Evolutionary conservation across 2,329 filamentous ascomycete species (phyloP).

Genomic region (Talaromyces verruculosus): DNA sequence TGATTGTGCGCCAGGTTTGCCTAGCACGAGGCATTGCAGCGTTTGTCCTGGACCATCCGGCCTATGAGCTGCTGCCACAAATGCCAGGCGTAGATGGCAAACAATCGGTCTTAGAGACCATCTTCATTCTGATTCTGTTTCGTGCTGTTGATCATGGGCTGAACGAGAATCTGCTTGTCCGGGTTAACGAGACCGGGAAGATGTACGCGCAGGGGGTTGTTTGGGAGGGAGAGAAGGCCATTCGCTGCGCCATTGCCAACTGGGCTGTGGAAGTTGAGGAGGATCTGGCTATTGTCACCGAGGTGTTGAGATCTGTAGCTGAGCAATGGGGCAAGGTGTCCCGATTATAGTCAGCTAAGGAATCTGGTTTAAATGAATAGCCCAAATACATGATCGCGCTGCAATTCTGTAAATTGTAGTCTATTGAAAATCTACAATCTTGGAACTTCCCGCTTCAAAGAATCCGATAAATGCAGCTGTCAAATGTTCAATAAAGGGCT

Average conservation of each 20-base stretch:
- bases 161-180: slow-evolving; percentile 10
- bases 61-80: slow-evolving; percentile 3
- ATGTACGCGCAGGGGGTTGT: slow-evolving; percentile 13
- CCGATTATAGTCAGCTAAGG: too few species aligned
- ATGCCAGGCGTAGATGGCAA: slow-evolving; percentile 3
- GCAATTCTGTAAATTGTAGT: too few species aligned
- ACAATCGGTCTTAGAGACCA: background rate
- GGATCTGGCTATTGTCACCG: background rate
- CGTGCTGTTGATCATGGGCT: slow-evolving; percentile 3
- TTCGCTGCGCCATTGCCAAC: slow-evolving; percentile 11
- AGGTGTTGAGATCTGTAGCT: background rate
- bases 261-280: background rate
- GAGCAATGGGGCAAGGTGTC: background rate
- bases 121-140: slow-evolving; percentile 13
- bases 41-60: slow-evolving; percentile 11
- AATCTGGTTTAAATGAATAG: too few species aligned
- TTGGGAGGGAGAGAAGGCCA: slow-evolving; percentile 7
- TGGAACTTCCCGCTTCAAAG: too few species aligned
- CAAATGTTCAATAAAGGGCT: too few species aligned
- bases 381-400: too few species aligned
- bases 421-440: too few species aligned
- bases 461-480: too few species aligned
- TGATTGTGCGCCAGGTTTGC: background rate
- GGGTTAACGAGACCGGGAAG: slow-evolving; percentile 8
- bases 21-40: background rate